Base-by-base conservation (phyloP, 192 early-diverging fungal genomes). In the Linnemannia schmuckeri region DNA sequence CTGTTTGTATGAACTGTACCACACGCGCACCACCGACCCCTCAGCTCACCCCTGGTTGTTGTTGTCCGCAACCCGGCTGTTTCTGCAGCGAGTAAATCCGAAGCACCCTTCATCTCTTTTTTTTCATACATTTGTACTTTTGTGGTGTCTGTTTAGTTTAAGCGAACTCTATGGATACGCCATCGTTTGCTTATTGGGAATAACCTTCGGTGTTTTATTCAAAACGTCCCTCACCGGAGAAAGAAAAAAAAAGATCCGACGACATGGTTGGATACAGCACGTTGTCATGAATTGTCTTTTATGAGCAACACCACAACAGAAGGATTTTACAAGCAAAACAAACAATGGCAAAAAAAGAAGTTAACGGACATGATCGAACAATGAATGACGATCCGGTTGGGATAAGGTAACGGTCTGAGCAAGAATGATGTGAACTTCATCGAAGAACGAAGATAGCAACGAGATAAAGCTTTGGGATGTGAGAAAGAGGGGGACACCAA, bases 181-280 rank as follows among this genome's bases (percentile, higher is more conserved):
- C 61, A 66, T 66, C 49, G 49, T 66, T 66, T 66, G 61, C 61
- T 66, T 66, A 66, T 66, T 66, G 61, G 61, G 61, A 66, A 66
- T 66, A 66, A 66, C 61, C 27, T 66, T 66, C 27, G 61, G 27
- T 30, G 22, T 57, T 57, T 12, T 33, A 27, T 9, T 10, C n/a
- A 61, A 7, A 61, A 72, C 66, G 33, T 15, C 63, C 35, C 10
- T 22, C 37, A 18, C 38, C 37, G 70, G 70, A 71, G 70, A 71
- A 71, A 71, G 70, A 66, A 66, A 66, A 66, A 66, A 66, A 33
- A 66, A 66, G 61, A 66, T 66, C 61, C 61, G 61, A 66, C 61
- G 30, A 66, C 30, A 66, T 66, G 61, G 61, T 66, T 66, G 61
- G 61, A 66, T 66, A 30, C 61, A 66, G 13, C 61, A 27, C n/a